phyloP scores from a whole-genome alignment of 148 eudicot genomes.

The Drosera capensis region DNA sequence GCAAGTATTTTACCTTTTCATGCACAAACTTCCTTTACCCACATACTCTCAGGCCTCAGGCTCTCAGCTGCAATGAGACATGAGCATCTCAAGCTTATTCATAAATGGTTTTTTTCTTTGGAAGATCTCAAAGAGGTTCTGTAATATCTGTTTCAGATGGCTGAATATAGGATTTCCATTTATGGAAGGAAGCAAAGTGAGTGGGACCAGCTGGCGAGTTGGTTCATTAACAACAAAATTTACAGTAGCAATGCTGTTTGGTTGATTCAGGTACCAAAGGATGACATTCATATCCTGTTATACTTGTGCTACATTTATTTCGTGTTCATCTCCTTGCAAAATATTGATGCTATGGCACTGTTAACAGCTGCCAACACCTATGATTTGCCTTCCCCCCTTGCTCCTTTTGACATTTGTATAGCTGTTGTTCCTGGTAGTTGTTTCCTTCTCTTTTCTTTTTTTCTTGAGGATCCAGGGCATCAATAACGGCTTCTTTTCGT shows the following conservation, averaged over 20 bases:
- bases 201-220: slow-evolving; percentile 80
- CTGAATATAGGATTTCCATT: slow-evolving; percentile 68
- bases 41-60: too few relatives aligned
- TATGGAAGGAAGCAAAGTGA: slow-evolving; percentile 84
- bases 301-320: slow-evolving; percentile 4
- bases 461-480: too few relatives aligned
- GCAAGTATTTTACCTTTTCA: too few relatives aligned
- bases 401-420: not conserved
- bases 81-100: too few relatives aligned
- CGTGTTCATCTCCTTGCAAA: too few relatives aligned
- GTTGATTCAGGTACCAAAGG: slow-evolving; percentile 51
- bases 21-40: too few relatives aligned
- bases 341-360: too few relatives aligned
- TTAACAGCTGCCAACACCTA: slow-evolving; percentile 1
- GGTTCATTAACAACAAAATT: slow-evolving; percentile 64
- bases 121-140: too few relatives aligned
- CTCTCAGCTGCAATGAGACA: too few relatives aligned
- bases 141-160: slow-evolving; percentile 36
- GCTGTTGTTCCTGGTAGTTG: slow-evolving; percentile 2
- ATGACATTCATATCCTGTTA: slow-evolving; percentile 1
- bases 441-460: too few relatives aligned
- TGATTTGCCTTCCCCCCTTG: not conserved
- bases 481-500: too few relatives aligned
- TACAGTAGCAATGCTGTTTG: slow-evolving; percentile 74
- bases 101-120: too few relatives aligned